Evolutionary conservation across 495 filamentous ascomycete genomes (phyloP).

Genomic region (Daldinia loculata): DNA sequence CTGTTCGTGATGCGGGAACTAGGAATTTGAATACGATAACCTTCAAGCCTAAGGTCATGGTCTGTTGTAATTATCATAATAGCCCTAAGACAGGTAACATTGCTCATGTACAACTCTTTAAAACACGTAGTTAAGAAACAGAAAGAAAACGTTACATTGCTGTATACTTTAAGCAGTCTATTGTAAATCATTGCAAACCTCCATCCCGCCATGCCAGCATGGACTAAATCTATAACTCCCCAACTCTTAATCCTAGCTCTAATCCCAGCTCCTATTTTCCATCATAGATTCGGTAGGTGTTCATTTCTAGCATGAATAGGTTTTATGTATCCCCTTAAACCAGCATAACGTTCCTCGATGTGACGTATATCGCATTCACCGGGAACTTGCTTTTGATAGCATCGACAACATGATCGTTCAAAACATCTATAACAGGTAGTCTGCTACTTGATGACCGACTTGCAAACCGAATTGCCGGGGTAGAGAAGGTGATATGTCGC

Average conservation of each 20-base stretch:
- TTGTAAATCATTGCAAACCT: background rate
- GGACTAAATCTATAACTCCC: background rate
- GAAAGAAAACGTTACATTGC: conserved; percentile 4
- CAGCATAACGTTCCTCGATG: conserved; percentile 38
- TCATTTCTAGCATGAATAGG: background rate
- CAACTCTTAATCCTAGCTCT: conserved; percentile 3
- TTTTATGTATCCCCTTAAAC: conserved; percentile 5
- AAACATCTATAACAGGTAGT: conserved; percentile 35
- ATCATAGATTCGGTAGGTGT: background rate
- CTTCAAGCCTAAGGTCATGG: background rate
- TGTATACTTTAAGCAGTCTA: conserved; percentile 5
- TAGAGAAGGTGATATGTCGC: conserved; percentile 38
- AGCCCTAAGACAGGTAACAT: background rate
- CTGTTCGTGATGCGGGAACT: background rate
- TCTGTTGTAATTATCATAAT: background rate
- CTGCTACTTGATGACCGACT: conserved; percentile 40
- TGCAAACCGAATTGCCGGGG: conserved; percentile 40
- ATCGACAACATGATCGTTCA: conserved; percentile 30
- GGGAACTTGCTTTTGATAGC: conserved; percentile 35
- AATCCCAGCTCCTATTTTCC: background rate
- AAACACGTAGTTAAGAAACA: background rate
- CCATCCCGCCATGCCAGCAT: conserved; percentile 13
- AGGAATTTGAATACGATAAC: background rate
- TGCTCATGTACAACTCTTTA: background rate
- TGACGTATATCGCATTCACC: conserved; percentile 35